These are phyloP conservation scores for Saccharum hybrid DNA, from an alignment of 202 grass and related monocot genomes.

Conservation along the genomic window DNA sequence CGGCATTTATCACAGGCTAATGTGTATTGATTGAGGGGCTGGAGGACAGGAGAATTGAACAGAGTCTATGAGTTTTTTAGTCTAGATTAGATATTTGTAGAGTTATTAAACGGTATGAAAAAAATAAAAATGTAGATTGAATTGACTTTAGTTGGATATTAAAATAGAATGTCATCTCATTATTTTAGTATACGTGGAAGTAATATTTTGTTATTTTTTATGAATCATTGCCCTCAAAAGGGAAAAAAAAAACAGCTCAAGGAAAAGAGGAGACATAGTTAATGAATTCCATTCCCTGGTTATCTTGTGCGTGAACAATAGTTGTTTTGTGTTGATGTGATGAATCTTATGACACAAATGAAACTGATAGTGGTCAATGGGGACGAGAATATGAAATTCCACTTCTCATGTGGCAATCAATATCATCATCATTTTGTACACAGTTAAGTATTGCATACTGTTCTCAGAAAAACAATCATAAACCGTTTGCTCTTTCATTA, in stretches of 20 bases:
- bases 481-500: conserved; percentile 40
- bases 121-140: not conserved
- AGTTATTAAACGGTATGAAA: not conserved
- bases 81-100: not conserved
- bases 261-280: not conserved
- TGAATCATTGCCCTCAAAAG: not conserved
- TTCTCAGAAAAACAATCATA: not conserved
- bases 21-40: conserved; percentile 13
- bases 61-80: not conserved
- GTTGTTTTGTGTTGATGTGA: conserved; percentile 6
- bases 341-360: conserved; percentile 4
- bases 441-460: not conserved
- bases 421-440: not conserved
- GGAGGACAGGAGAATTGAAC: not conserved
- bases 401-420: not conserved
- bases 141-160: conserved; percentile 15
- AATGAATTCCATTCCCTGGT: not conserved
- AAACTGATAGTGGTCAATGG: not conserved
- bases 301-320: not conserved
- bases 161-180: not conserved
- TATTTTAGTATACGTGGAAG: not conserved
- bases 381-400: not conserved
- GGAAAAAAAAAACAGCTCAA: not conserved
- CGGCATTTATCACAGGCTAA: not conserved
- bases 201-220: not conserved